phyloP scores from a whole-genome alignment of 768 basidiomycete genomes.

The Pleurotus sapidus region DNA sequence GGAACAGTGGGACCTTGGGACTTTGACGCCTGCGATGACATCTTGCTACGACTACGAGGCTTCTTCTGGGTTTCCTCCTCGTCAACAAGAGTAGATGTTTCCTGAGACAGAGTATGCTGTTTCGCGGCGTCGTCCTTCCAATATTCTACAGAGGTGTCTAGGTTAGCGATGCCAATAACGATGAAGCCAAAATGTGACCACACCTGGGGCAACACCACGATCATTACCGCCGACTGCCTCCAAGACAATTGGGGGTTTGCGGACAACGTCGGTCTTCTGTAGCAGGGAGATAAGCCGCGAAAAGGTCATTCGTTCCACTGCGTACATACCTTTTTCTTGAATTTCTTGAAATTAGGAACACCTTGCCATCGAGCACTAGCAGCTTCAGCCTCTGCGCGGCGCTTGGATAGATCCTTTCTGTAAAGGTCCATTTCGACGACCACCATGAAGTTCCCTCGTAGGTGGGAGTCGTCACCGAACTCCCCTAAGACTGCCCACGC shows the following conservation, averaged over 20 bases:
- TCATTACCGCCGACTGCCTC: constrained; percentile 49
- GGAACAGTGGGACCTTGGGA: neutral
- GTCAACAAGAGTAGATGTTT: constrained; percentile 45
- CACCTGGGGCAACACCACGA: constrained; percentile 52
- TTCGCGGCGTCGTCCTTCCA: constrained; percentile 45
- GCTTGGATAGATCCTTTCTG: constrained; percentile 21
- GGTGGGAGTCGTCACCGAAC: constrained; percentile 57
- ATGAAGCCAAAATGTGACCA: constrained; percentile 13
- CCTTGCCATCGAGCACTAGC: constrained; percentile 41
- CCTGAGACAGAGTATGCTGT: constrained; percentile 15
- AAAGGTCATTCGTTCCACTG: neutral
- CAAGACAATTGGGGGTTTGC: constrained; percentile 42
- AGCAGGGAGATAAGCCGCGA: neutral
- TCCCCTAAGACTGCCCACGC: constrained; percentile 63
- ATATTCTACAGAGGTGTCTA: constrained; percentile 37
- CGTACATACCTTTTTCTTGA: constrained; percentile 52
- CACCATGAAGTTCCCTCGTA: constrained; percentile 81
- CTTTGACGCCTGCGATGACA: constrained; percentile 21
- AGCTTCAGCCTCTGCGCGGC: constrained; percentile 13
- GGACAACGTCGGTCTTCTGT: constrained; percentile 22
- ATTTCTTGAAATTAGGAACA: constrained; percentile 73
- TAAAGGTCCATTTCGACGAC: constrained; percentile 64
- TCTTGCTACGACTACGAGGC: constrained; percentile 2
- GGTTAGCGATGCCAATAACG: constrained; percentile 4
- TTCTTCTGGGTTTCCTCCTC: constrained; percentile 44